Base-by-base conservation (phyloP, 768 basidiomycete species). In the Melanogaster broomeanus region DNA sequence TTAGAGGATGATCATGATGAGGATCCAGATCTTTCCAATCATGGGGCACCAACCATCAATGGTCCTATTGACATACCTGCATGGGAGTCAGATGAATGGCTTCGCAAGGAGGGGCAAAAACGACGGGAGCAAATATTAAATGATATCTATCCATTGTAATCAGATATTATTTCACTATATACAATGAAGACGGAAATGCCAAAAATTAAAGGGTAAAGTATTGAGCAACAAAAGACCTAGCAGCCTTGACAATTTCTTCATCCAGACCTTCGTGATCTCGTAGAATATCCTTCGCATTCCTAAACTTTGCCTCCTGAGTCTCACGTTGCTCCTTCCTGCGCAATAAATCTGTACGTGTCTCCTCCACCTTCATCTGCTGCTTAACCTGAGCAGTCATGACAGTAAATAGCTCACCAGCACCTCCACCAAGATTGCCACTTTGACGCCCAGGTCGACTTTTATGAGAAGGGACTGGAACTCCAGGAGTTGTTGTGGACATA, bases 71-170 rank as follows among this genome's bases (percentile, higher is more conserved):
- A 53, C 31, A 31, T 55, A 16, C 53, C 48, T 15, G 8, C 1
- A 37, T 56, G 42, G 27, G 51, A 56, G 34, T 37, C 46, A 31
- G 51, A 51, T 12, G 22, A 53, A 24, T 56, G 55, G 55, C 39
- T 56, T 21, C 42, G 42, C 21, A 39, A 48, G 18, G 41, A 18
- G 13, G 52, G 52, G 28, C 35, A 31, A n/a, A 24, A n/a, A 3
- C 27, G 34, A 25, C 4, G 44, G 10, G 9, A 45, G 13, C 4
- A 27, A 19, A 50, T 55, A 46, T 46, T 54, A 24, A 46, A 57
- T 42, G 52, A 54, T 34, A 25, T 57, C 25, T 53, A 43, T 39
- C 52, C 42, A 33, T 22, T 49, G 33, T 31, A n/a, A n/a, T n/a
- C n/a, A 41, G 33, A 21, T 8, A 27, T 40, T n/a, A n/a, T n/a